phyloP scores from a whole-genome alignment of 2,329 filamentous ascomycete species.

The Exophiala sp. region DNA sequence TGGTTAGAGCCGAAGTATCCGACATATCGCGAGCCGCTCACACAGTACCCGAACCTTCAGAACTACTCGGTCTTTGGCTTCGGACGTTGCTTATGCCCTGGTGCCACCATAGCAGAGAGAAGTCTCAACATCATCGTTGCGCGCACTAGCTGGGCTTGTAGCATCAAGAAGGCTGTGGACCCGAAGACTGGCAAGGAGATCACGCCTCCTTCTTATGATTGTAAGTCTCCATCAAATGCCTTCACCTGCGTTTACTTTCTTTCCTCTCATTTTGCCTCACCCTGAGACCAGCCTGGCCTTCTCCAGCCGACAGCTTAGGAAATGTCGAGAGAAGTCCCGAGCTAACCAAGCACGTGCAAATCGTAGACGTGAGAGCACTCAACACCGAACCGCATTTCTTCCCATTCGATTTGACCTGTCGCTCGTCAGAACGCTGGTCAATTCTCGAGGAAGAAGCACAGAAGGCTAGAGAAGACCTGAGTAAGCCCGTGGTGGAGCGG shows the following conservation, averaged over 20 bases:
- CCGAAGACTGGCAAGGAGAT: slow-evolving; percentile 3
- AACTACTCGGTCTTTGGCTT: slow-evolving; percentile 56
- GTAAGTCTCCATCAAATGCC: too few species aligned
- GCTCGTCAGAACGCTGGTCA: slow-evolving; percentile 1
- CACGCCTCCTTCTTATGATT: slow-evolving; percentile 5
- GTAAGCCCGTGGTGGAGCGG: too few species aligned
- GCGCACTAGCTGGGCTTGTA: slow-evolving; percentile 32
- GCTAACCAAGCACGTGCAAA: too few species aligned
- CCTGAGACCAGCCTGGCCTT: too few species aligned
- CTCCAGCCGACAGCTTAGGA: too few species aligned
- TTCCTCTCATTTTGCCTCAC: too few species aligned
- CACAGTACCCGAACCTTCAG: slow-evolving; percentile 51
- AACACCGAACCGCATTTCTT: slow-evolving; percentile 6
- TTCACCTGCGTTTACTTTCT: too few species aligned
- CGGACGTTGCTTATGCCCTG: slow-evolving; percentile 44
- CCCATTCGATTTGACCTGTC: slow-evolving; percentile 4
- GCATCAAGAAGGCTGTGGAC: slow-evolving; percentile 1
- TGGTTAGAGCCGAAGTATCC: slow-evolving; percentile 52
- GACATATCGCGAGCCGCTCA: slow-evolving; percentile 52
- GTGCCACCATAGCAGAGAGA: slow-evolving; percentile 29
- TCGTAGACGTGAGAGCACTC: slow-evolving; percentile 1
- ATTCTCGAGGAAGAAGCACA: not conserved
- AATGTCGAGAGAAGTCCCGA: too few species aligned
- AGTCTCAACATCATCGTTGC: slow-evolving; percentile 24
- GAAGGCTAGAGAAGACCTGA: not conserved